Base-by-base conservation (phyloP, 176 grass and related monocot species). In the Puccinellia tenuiflora region DNA sequence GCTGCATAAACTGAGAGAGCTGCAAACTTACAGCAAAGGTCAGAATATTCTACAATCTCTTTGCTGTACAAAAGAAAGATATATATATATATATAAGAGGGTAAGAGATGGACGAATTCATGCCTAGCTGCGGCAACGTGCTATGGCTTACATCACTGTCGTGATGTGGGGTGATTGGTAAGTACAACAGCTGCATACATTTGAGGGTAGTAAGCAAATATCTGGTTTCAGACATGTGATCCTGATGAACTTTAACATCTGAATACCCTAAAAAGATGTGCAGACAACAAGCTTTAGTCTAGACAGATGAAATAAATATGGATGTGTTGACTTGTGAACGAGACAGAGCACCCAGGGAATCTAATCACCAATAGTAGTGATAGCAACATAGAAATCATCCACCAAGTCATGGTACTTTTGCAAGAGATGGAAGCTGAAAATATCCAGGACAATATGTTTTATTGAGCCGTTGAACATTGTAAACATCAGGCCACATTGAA, bases 131-230 rank as follows among this genome's bases (percentile, higher is more conserved):
- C 22, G 50, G 87, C 35, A 39, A n/a, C 38, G 75, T 68, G 84
- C 9, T 59, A 25, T 20, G 5, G 74, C 73, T 73, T 63, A 62
- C 68, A 84, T 37, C 56, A 80, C 67, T 56, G 61, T 17, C 38
- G 26, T 80, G 81, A 88, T 84, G 20, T 66, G n/a, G 21, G 14
- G 75, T 77, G n/a, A 35, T 30, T 56, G 30, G 69, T 15, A 87
- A 52, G 11, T 64, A n/a, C 38, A 39, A 30, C 6, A 51, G n/a
- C 11, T 53, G 13, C 21, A 60, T 79, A 50, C 15, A 53, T 14
- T 54, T 11, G 29, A 14, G 14, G 17, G 15, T 18, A 16, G 6
- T 37, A 31, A 5, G 54, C 68, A 79, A 85, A 75, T 80, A 85
- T 88, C 66, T 79, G 56, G 20, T 42, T 48, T 17, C 28, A 12